Conservation (phyloP, 2,329 filamentous ascomycete species). For the Tolypocladium capitatum region DNA sequence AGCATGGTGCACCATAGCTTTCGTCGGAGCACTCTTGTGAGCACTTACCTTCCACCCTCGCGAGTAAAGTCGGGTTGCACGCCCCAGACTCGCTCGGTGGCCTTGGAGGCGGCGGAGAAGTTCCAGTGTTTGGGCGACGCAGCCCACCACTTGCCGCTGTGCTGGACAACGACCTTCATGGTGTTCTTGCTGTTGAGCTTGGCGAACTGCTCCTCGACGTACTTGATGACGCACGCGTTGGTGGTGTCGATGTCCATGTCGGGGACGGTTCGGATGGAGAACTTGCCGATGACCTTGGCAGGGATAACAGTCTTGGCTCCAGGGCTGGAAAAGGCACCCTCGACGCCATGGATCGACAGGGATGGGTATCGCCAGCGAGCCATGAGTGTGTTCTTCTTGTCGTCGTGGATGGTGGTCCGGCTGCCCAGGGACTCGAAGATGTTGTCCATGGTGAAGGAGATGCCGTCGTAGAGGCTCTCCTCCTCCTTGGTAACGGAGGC, state of each 20-base stretch:
- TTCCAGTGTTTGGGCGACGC: slow-evolving; percentile 98
- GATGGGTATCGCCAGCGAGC: slow-evolving; percentile 91
- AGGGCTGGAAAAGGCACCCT: slow-evolving; percentile 85
- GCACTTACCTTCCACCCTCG: slow-evolving; percentile 71
- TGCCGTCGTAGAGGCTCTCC: slow-evolving; percentile 72
- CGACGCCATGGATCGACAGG: slow-evolving; percentile 84
- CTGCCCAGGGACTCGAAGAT: slow-evolving; percentile 85
- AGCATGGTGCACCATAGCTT: not conserved
- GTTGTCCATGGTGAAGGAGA: slow-evolving; percentile 93
- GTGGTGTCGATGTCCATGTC: slow-evolving; percentile 92
- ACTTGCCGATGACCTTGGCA: slow-evolving; percentile 95
- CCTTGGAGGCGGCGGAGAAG: slow-evolving; percentile 86
- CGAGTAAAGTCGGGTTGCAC: slow-evolving; percentile 90
- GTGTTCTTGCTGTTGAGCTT: slow-evolving; percentile 89
- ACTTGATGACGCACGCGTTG: slow-evolving; percentile 71
- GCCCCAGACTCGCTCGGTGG: slow-evolving; percentile 89
- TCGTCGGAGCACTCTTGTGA: not conserved
- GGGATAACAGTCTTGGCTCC: slow-evolving; percentile 98
- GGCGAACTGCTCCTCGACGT: slow-evolving; percentile 72
- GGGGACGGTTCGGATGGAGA: slow-evolving; percentile 93
- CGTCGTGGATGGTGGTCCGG: slow-evolving; percentile 71
- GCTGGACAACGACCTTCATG: slow-evolving; percentile 66
- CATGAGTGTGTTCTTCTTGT: slow-evolving; percentile 91
- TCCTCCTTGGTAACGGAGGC: slow-evolving; percentile 80
- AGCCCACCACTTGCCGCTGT: slow-evolving; percentile 98